phyloP scores from a whole-genome alignment of 169 alveolate species.

The Eimeria maxima region DNA sequence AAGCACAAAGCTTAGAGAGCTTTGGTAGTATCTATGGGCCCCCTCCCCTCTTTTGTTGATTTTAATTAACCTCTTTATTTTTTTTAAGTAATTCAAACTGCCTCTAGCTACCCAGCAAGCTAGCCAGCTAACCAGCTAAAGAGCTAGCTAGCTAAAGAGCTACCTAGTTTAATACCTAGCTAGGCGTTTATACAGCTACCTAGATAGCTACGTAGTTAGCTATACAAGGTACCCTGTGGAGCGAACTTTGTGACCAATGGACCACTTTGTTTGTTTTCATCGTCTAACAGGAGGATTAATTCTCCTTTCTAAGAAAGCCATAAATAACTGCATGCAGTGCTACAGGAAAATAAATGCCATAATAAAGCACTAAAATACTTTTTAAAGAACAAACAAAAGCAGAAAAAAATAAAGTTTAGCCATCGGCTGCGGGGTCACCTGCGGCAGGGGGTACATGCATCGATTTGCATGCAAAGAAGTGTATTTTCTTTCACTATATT shows the following conservation, averaged over 20 bases:
- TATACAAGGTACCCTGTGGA: slow-evolving; percentile 45
- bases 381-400: no score
- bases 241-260: slow-evolving; percentile 83
- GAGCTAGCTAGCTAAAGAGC: neutral
- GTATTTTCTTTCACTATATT: no score
- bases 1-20: neutral
- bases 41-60: neutral
- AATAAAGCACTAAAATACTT: no score
- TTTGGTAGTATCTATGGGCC: slow-evolving; percentile 50
- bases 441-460: no score
- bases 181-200: neutral
- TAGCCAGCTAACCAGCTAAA: neutral
- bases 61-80: neutral
- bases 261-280: slow-evolving; percentile 61
- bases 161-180: neutral
- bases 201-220: no score
- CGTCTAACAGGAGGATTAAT: no score
- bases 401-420: no score
- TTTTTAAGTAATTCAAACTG: neutral
- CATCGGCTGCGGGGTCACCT: no score
- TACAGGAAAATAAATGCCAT: no score
- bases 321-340: no score
- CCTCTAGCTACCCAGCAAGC: slow-evolving; percentile 13
- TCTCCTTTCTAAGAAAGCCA: no score
- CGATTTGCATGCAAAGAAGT: no score